Evolutionary conservation across 306 rosid genomes (phyloP), one percentile per base, ranked within the genome.

Genomic region (Quercus wislizeni): DNA sequence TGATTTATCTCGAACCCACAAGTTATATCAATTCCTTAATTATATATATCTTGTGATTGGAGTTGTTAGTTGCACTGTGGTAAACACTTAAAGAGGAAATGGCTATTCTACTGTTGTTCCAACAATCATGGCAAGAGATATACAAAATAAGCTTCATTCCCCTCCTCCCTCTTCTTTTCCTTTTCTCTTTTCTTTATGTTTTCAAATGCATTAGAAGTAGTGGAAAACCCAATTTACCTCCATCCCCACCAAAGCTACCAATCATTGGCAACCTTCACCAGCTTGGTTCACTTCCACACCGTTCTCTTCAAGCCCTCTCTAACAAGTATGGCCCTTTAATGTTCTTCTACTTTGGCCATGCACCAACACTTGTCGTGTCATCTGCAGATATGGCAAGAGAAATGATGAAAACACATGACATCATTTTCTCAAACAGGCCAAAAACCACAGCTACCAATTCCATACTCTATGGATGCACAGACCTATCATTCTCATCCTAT

Each of bases 341-440:
- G 58, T 75, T 70, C 58, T 23, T 75, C 33, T 41, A 75, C 38
- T 31, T 76, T 1, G 77, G 80, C 64, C 57, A 23, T 13, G 28
- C 28, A 7, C 85, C 74, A n/a, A 56, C 81, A 20, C 72, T 81
- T 8, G 73, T 85, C 6, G 80, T 81, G 52, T 85, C 88, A 9
- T 84, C 88, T 31, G 81, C 81, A 6, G 63, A 79, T 0, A 74
- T 84, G 76, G 62, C 67, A 2, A 82, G 33, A 63, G 84, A 87
- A 35, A n/a, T 84, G 1, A 20, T 76, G 11, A 79, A 84, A 71
- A 65, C 62, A 20, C 86, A 81, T 41, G 88, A 87, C 21, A 7
- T 54, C 20, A n/a, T 21, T n/a, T 78, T 76, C 76, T 79, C 78
- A 1, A 71, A 78, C 55, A 59, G 84, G 23, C 81, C 86, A 6